Percentiles rank a stretch among this genome's conserved stretches.
Conservation (phyloP, 176 grass and related monocot species). For the Eleusine coracana region DNA sequence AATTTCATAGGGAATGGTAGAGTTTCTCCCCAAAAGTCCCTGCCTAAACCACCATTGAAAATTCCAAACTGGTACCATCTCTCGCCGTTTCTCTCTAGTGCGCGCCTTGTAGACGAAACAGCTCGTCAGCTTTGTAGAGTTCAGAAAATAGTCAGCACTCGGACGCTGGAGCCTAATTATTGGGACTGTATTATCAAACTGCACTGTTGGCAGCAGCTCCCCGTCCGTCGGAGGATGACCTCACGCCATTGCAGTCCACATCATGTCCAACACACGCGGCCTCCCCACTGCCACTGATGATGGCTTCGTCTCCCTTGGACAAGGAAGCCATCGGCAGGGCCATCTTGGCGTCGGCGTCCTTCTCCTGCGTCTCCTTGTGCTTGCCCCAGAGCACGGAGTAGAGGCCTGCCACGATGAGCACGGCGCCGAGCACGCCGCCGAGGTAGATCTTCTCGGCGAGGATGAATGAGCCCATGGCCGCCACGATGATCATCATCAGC, state of each 20-base stretch:
- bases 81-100: conserved; percentile 8
- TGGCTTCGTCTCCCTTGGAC: conserved; percentile 34
- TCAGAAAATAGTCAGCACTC: not conserved
- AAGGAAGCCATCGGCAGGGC: conserved; percentile 47
- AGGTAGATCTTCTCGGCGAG: conserved; percentile 84
- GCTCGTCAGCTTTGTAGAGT: conserved; percentile 4
- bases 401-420: conserved; percentile 74
- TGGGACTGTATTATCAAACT: conserved; percentile 35
- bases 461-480: conserved; percentile 93
- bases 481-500: conserved; percentile 99
- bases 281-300: not conserved
- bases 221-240: conserved; percentile 40
- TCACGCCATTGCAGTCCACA: conserved; percentile 31
- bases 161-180: conserved; percentile 31
- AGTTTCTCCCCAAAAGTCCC: conserved; percentile 19
- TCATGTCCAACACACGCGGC: conserved; percentile 1
- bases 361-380: conserved; percentile 66
- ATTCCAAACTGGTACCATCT: not conserved
- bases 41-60: conserved; percentile 37
- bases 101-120: conserved; percentile 32
- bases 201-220: conserved; percentile 19
- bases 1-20: conserved; percentile 19
- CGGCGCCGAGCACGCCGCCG: conserved; percentile 75
- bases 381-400: conserved; percentile 92
- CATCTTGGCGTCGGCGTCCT: conserved; percentile 28